phyloP scores from a whole-genome alignment of 163 green algal species.

The Coccomyxa subellipsoidea region DNA sequence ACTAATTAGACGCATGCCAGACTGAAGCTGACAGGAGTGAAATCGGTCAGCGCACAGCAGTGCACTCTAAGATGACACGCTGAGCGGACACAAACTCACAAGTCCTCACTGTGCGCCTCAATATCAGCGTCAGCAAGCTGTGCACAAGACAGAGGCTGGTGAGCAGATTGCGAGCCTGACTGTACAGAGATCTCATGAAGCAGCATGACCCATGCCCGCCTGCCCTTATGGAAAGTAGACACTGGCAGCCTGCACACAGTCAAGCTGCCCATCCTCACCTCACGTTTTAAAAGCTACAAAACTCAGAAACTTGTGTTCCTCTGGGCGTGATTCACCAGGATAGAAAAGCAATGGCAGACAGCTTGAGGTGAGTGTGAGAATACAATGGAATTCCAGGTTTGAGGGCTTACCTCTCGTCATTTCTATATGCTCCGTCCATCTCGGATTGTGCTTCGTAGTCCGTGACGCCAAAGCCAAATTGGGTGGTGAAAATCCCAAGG shows the following conservation, averaged over 20 bases:
- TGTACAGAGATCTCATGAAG: background rate
- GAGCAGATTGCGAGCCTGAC: background rate
- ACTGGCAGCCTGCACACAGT: background rate
- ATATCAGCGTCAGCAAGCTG: background rate
- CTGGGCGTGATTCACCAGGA: too few relatives aligned
- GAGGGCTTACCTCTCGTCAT: constrained; percentile 26
- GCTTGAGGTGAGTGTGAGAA: too few relatives aligned
- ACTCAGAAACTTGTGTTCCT: too few relatives aligned
- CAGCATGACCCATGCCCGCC: background rate
- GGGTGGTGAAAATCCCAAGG: constrained; percentile 23
- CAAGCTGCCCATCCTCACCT: too few relatives aligned
- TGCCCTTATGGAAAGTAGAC: background rate
- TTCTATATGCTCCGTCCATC: constrained; percentile 22
- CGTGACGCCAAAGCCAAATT: constrained; percentile 36
- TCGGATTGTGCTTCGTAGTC: background rate
- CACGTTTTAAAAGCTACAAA: too few relatives aligned
- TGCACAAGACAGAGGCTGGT: background rate
- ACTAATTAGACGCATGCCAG: too few relatives aligned
- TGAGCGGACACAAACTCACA: too few relatives aligned
- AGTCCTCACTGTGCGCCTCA: background rate
- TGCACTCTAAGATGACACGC: too few relatives aligned
- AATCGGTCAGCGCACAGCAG: too few relatives aligned
- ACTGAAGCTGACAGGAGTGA: too few relatives aligned
- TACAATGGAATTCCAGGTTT: too few relatives aligned
- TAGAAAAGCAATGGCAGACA: too few relatives aligned